Base-by-base conservation (phyloP, 495 filamentous ascomycete genomes). In the Aspergillus nidulans region DNA sequence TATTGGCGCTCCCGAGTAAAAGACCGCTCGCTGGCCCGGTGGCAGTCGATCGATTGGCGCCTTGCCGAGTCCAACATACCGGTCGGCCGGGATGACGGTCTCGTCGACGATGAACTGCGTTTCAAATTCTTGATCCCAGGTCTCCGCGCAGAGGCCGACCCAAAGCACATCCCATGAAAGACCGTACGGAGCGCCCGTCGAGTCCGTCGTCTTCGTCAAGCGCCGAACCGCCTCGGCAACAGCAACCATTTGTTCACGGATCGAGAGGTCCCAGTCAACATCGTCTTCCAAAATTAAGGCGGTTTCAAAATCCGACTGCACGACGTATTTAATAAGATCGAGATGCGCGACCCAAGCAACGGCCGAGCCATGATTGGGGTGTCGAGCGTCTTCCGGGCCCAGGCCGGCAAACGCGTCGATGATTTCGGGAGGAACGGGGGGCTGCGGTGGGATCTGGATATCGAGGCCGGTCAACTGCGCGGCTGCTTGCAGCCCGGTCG, bases 251-350 rank as follows among this genome's bases (percentile, higher is more conserved):
- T 58, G 50, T 19, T 62, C 63, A 7, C 65, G 63, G 13, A 78
- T 58, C 4, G 64, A 63, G 24, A 73, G 63, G 53, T 77, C 74
- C 70, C 69, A 78, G 59, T 78, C 75, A 18, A 72, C 71, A 46
- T 77, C 74, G 59, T 76, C 73, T 62, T 78, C 75, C 32, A 78
- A 59, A 36, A 78, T 72, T 25, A 78, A 58, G 0, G 69, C 71
- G 1, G 75, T 77, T 45, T 74, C 69, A 9, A 74, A 52, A 16
- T 64, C 64, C n/a, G 70, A 70, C 21, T 69, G 63, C 26, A 76
- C 56, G 53, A 74, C 53, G 52, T 65, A 59, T 51, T 65, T 69
- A 16, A 71, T 61, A 6, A 69, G 59, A 26, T 71, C 67, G 28
- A 68, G 58, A 30, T 71, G 69, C 13, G 67, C 58, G 15, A 71